These are phyloP conservation scores for Trichocladium uniseriatum DNA, from an alignment of 495 filamentous ascomycete genomes.

Conservation along the genomic window DNA sequence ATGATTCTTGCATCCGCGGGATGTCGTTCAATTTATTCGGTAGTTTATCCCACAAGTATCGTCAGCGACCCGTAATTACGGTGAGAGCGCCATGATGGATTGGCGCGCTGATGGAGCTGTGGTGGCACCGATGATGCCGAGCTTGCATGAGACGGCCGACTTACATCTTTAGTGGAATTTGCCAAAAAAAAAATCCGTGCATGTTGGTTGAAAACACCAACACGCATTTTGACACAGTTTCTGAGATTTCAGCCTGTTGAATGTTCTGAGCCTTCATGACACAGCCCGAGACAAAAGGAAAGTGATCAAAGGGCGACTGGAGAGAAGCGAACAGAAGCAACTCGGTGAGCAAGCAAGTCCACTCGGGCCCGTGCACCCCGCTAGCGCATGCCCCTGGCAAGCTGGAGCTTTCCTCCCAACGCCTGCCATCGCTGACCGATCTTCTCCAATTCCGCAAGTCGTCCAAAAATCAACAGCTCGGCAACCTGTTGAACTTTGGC, in stretches of 20 bases:
- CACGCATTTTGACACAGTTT: too few species aligned
- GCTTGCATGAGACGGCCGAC: neutral
- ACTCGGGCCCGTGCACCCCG: neutral
- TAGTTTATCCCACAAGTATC: too few species aligned
- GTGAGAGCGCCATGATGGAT: too few species aligned
- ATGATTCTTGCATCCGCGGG: too few species aligned
- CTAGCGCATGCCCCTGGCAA: neutral
- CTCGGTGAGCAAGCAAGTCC: neutral
- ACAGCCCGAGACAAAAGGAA: too few species aligned
- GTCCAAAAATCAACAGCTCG: constrained; percentile 9
- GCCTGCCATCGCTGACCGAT: neutral
- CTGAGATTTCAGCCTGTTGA: too few species aligned
- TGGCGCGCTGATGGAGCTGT: neutral
- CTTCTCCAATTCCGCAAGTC: neutral
- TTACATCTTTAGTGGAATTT: neutral
- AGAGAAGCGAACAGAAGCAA: neutral
- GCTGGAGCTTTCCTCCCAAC: neutral
- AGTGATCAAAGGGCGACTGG: too few species aligned
- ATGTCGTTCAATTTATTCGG: too few species aligned
- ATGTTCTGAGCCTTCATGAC: too few species aligned
- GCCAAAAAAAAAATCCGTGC: too few species aligned
- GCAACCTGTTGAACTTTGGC: constrained; percentile 9
- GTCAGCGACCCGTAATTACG: too few species aligned
- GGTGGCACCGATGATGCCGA: neutral
- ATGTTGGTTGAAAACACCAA: too few species aligned